Evolutionary conservation across 139 green algal genomes (phyloP), one percentile per base, ranked within the genome.

Genomic region (Bryopsis sp.): DNA sequence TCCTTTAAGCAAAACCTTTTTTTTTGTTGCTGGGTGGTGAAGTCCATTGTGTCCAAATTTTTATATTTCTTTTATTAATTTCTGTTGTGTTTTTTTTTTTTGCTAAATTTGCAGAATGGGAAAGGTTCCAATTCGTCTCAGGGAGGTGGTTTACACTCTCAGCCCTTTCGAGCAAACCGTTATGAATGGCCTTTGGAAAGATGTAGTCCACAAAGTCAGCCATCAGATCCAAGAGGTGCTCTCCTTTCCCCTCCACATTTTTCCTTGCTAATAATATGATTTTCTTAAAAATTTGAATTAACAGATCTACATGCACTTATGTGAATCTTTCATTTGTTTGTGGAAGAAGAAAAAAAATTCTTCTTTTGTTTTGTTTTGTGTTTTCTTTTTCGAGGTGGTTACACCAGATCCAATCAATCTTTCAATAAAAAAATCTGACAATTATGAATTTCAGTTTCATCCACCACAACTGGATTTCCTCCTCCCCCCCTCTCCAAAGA

Each of bases 71-170:
- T n/a, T n/a, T n/a, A n/a, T n/a, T n/a, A n/a, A n/a, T n/a, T n/a
- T n/a, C n/a, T n/a, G n/a, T n/a, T n/a, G n/a, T n/a, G n/a, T n/a
- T n/a, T n/a, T n/a, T n/a, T n/a, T n/a, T n/a, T n/a, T n/a, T n/a
- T n/a, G n/a, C n/a, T n/a, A n/a, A n/a, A n/a, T n/a, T n/a, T n/a
- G n/a, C n/a, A n/a, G n/a, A n/a, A n/a, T n/a, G n/a, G n/a, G n/a
- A n/a, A 24, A 37, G 62, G 43, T 50, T 54, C 32, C 62, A 37
- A 69, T 91, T n/a, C 75, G 82, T 34, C 67, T 94, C n/a, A 86
- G 79, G 72, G 86, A 95, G 43, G 87, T 96, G 37, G 84, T 92
- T 0, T 96, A 96, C 79, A 93, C 85, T 28, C 75, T 96, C 4
- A 89, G 78, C 2, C 89, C 89, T 11, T 96, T 92, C 54, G 76